These are phyloP conservation scores for Bolboschoenoplectus hybrid DNA, from an alignment of 202 grass and related monocot species.

Conservation along the genomic window DNA sequence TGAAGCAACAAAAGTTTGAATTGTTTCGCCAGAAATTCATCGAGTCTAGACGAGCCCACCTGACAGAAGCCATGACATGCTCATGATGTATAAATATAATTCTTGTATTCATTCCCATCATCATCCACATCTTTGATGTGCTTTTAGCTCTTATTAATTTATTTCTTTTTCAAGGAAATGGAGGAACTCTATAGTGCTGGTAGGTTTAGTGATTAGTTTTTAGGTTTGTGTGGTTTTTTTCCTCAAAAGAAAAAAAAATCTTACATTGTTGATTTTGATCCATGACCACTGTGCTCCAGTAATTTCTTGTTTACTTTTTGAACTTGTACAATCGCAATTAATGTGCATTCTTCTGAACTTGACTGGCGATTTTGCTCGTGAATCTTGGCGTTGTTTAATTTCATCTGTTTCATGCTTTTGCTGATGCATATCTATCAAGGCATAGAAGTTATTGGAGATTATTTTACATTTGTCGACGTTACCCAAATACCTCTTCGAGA, in stretches of 20 bases:
- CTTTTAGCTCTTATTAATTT: not conserved
- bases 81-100: slow-evolving; percentile 27
- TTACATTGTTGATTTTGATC: not conserved
- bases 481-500: too few relatives aligned
- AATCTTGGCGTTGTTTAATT: not conserved
- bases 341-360: not conserved
- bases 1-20: slow-evolving; percentile 71
- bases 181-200: not conserved
- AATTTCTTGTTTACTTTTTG: not conserved
- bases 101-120: not conserved
- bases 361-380: not conserved
- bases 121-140: not conserved
- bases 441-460: not conserved
- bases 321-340: not conserved
- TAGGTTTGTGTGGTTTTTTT: not conserved
- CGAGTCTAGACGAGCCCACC: slow-evolving; percentile 53
- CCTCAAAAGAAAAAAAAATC: not conserved
- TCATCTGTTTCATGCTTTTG: not conserved
- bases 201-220: slow-evolving; percentile 10
- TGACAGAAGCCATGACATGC: slow-evolving; percentile 43
- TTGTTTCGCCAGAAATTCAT: slow-evolving; percentile 63
- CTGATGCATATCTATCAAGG: not conserved
- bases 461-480: not conserved
- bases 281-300: not conserved
- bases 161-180: not conserved